Base-by-base conservation (phyloP, 2,329 filamentous ascomycete genomes). In the Fusarium euwallaceae region DNA sequence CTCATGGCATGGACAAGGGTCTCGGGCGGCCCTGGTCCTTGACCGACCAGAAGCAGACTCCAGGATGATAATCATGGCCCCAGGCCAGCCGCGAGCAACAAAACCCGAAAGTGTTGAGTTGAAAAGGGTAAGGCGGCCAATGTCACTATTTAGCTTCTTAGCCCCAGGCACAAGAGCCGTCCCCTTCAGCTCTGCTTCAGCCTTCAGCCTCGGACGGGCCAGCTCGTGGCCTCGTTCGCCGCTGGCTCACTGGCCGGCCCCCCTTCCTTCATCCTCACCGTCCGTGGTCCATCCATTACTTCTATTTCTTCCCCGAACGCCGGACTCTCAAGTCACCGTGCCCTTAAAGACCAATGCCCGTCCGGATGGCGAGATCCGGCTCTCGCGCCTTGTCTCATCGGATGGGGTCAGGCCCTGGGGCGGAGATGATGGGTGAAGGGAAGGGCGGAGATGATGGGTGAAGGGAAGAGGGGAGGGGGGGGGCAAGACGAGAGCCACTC, bases 191-290 rank as follows among this genome's bases (percentile, higher is more conserved):
- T 37, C 43, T 55, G 61, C 64, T 61, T 67, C 60, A 64, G 36
- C 48, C 72, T 75, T 77, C 75, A 76, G 75, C 74, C 75, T 72
- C 60, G 74, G 53, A 56, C 65, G 53, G 70, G 41, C 59, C 70
- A 73, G 58, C 67, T 65, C 66, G 66, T 60, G 66, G 69, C 63
- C 69, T 70, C 43, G 14, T 56, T 36, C 65, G 71, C 56, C 60
- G 48, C 29, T 32, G 29, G 29, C 9, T 10, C 27, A 17, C 39
- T n/a, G n/a, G 39, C 56, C 55, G 17, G 24, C 29, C n/a, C 51
- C 24, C 48, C 64, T 59, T 58, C 59, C 37, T 43, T 67, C 58
- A 51, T 16, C 45, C 45, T 51, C 43, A 24, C 43, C 22, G 16
- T 51, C 24, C 22, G 22, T 51, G 14, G 14, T 14, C 48, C 48